Evolutionary conservation across 371 early-diverging fungal species (phyloP), one percentile per base, ranked within the genome.

Genomic region (Lichtheimia ramosa): DNA sequence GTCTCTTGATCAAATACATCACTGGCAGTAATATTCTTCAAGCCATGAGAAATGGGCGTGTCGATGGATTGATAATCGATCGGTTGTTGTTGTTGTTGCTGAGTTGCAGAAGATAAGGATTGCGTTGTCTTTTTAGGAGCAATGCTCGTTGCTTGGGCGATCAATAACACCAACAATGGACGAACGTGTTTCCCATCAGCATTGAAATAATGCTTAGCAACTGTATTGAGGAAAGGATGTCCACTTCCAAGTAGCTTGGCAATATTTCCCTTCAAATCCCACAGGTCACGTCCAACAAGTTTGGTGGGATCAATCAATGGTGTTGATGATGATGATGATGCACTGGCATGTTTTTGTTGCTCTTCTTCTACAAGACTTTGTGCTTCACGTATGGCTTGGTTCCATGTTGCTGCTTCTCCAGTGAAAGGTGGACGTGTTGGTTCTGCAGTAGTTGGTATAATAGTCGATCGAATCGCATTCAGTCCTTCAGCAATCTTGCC

Each of bases 101-200:
- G 28, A 28, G 34, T 34, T 34, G 34, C 7, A 5, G 34, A 34
- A 8, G 5, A 10, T 1, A 8, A 34, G 2, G 34, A 34, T 34
- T 2, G 8, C 6, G 56, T 42, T 51, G 62, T 56, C 41, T 65
- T 72, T 62, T 87, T 85, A 7, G 83, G 81, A 3, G 84, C 86
- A 10, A 83, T 72, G 51, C 88, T 88, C 4, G 94, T 92, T 6
- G 96, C 96, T 72, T 92, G 91, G 3, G 95, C 88, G 43, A 95
- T 83, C 46, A 97, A 83, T 48, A 97, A 78, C 2, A 97, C 95
- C 40, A 97, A 69, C 46, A 97, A 73, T 1, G 98, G 98, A 41
- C 98, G 85, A 15, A 97, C 86, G 66, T 94, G 94, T 67, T 97
- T 96, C 24, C 97, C 97, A 23, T 91, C 86, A 1, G 88, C 85